A percentile compares a stretch with the other conserved stretches of the same genome.
These are phyloP conservation scores for Astrephomene gubernaculifera DNA, from an alignment of 139 green algal genomes.

Conservation along the genomic window DNA sequence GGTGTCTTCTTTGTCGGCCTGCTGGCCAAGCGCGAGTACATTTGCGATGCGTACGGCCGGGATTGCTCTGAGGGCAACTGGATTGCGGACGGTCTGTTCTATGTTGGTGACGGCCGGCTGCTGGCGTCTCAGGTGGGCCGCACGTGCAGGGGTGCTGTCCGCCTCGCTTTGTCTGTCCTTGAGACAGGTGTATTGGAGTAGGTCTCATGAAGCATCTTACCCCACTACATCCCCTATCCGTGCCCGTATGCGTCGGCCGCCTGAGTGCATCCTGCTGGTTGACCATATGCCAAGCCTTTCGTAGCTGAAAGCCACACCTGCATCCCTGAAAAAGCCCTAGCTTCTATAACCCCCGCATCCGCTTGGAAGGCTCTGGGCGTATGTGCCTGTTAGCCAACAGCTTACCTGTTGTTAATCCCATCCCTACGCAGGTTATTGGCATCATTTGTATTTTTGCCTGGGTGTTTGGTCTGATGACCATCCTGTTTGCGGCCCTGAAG, in stretches of 20 bases:
- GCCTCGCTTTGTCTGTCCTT: neutral
- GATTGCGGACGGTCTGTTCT: constrained; percentile 64
- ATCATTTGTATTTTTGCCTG: constrained; percentile 73
- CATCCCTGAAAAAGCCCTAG: too few relatives aligned
- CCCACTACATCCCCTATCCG: too few relatives aligned
- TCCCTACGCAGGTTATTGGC: constrained; percentile 63
- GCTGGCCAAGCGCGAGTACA: constrained; percentile 71
- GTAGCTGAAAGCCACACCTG: too few relatives aligned
- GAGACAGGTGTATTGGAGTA: too few relatives aligned
- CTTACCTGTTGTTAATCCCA: neutral
- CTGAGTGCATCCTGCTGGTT: too few relatives aligned
- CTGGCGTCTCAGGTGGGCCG: constrained; percentile 62
- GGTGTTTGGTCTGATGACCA: constrained; percentile 53
- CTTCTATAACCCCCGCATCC: too few relatives aligned
- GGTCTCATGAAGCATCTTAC: too few relatives aligned
- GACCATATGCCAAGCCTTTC: too few relatives aligned
- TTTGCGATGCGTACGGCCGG: constrained; percentile 60
- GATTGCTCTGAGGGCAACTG: constrained; percentile 35
- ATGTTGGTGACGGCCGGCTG: constrained; percentile 66
- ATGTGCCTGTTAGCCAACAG: too few relatives aligned
- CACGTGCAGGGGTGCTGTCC: neutral
- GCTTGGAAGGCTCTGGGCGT: too few relatives aligned
- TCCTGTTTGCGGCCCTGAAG: constrained; percentile 83
- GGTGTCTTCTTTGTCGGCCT: constrained; percentile 70
- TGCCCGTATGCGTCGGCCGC: too few relatives aligned